phyloP scores from a whole-genome alignment of 2,329 filamentous ascomycete species.

The Aspergillus texensis region DNA sequence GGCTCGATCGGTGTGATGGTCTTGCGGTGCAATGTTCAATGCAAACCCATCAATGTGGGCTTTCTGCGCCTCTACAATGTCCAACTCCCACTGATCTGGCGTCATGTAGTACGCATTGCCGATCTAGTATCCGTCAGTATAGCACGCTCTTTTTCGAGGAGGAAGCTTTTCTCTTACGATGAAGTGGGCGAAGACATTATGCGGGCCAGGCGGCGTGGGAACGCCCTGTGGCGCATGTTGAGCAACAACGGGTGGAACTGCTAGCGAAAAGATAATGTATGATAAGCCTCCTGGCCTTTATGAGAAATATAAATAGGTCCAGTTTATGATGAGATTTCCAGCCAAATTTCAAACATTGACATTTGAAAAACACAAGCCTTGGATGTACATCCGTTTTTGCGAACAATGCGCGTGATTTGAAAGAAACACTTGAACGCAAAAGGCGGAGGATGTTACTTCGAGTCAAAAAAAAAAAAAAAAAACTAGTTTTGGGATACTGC shows the following conservation, averaged over 20 bases:
- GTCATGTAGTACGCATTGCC: conserved; percentile 30
- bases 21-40: conserved; percentile 35
- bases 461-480: too few species aligned
- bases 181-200: conserved; percentile 39
- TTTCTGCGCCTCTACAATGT: conserved; percentile 31
- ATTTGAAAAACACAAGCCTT: too few species aligned
- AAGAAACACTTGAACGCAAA: too few species aligned
- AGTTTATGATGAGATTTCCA: too few species aligned
- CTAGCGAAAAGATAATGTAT: background rate
- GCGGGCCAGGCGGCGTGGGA: conserved; percentile 17
- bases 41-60: conserved; percentile 38
- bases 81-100: conserved; percentile 27
- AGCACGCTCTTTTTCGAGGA: background rate
- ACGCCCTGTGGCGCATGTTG: conserved; percentile 8
- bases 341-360: too few species aligned
- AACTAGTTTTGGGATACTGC: background rate
- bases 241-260: conserved; percentile 7
- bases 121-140: conserved; percentile 20
- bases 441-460: too few species aligned
- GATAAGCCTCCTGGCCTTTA: background rate
- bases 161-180: conserved; percentile 27
- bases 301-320: background rate
- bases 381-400: too few species aligned
- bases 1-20: conserved; percentile 31
- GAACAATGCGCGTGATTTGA: too few species aligned